Base-by-base conservation (phyloP, 768 basidiomycete genomes). In the Mycena alexandri region DNA sequence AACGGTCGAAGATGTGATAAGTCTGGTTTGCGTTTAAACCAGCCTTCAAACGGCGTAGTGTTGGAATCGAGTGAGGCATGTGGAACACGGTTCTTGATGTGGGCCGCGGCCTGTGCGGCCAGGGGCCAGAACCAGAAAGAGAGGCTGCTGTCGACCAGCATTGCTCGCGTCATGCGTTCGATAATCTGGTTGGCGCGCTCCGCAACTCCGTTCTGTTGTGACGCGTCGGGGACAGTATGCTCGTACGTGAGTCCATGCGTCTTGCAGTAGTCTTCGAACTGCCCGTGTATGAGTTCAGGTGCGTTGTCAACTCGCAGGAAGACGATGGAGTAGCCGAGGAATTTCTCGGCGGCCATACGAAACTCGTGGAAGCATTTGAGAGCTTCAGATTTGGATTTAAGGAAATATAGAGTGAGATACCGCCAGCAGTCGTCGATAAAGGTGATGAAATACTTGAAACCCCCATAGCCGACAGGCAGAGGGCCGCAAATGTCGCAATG, bases 151-250 rank as follows among this genome's bases (percentile, higher is more conserved):
- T 59, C 69, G 0, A 70, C 47, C 0, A 77, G 69, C 63, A 75
- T 69, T 0, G 76, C 70, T 0, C 71, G 61, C 0, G 60, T 61
- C 38, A 66, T 67, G 7, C 59, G 44, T n/a, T 78, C 74, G 13
- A 73, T 60, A 6, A 74, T 61, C 3, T 63, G 61, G 55, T 76
- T 78, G 2, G 61, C 50, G 2, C 61, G 69, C 47, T 79, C 75
- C 0, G 75, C 73, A 0, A 77, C 65, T 0, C 78, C 76, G 21
- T 79, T 78, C 34, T 77, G 76, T 17, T 72, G 65, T 0, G 75
- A 76, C 0, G 73, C 68, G 55, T 77, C 52, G 0, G 75, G 77
- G 6, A 70, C 71, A 5, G 74, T 74, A 0, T 29, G 42, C 50
- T 77, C 67, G 21, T 71, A 70, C 0, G 46, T 55, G 41, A 76